Conservation (phyloP, 2,329 filamentous ascomycete genomes). For the Trichoderma sp. region DNA sequence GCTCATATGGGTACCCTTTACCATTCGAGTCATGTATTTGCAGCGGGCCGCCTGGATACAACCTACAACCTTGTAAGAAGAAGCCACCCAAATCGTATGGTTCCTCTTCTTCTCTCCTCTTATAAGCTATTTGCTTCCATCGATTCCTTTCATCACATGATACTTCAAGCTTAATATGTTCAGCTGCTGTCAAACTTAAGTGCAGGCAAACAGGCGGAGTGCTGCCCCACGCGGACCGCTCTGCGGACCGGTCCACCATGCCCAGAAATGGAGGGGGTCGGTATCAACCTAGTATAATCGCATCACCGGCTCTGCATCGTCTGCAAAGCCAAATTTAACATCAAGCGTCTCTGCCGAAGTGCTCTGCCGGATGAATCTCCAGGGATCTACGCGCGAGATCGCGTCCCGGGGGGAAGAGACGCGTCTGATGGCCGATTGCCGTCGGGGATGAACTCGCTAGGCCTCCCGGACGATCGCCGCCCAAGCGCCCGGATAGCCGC, state of each 20-base stretch:
- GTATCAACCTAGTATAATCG: background rate
- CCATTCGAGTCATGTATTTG: background rate
- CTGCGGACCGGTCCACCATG: conserved; percentile 8
- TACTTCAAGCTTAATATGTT: background rate
- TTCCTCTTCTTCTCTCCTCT: background rate
- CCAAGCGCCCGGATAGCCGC: background rate
- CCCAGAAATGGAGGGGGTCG: background rate
- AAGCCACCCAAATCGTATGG: background rate
- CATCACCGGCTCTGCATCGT: background rate
- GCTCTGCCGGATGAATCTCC: background rate
- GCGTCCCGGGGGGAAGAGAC: background rate
- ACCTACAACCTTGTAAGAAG: background rate
- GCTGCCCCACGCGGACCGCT: conserved; percentile 17
- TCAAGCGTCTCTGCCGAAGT: background rate
- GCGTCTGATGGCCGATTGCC: background rate
- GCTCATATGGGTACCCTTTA: background rate
- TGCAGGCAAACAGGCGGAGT: background rate
- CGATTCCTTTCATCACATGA: background rate
- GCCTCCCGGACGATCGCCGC: background rate
- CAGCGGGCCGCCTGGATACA: background rate
- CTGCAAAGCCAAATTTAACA: background rate
- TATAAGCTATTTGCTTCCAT: background rate
- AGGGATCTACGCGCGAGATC: background rate
- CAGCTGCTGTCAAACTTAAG: background rate
- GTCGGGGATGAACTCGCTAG: background rate